Conservation (phyloP, 495 filamentous ascomycete species). For the Podospora pseudopauciseta region DNA sequence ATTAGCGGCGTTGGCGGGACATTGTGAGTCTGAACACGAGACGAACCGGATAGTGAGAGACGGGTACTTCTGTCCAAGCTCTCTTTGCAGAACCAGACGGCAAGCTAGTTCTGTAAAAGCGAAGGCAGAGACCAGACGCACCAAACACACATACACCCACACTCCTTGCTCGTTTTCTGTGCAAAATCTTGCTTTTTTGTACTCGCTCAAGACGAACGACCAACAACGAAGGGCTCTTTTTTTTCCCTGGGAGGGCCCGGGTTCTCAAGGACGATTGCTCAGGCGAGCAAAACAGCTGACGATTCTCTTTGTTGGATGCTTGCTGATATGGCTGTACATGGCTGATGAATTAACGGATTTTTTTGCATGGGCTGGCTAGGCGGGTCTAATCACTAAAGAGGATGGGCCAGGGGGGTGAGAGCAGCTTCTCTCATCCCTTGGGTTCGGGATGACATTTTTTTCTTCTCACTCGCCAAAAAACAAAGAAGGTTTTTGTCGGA, state of each 20-base stretch:
- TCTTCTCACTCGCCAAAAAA: background rate
- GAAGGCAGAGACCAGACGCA: background rate
- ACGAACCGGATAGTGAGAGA: background rate
- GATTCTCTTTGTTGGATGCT: conserved; percentile 26
- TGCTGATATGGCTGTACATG: conserved; percentile 38
- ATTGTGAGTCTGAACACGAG: background rate
- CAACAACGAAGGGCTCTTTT: background rate
- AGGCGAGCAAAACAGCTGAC: conserved; percentile 17
- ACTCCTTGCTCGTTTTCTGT: conserved; percentile 16
- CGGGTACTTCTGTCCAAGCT: background rate
- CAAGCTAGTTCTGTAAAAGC: background rate
- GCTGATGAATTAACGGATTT: conserved; percentile 30
- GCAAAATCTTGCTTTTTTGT: conserved; percentile 28
- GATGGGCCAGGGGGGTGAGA: background rate
- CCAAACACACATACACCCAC: conserved; percentile 1
- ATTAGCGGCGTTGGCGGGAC: background rate
- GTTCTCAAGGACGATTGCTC: conserved; percentile 27
- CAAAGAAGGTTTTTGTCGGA: conserved; percentile 5
- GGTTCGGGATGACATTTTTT: conserved; percentile 21
- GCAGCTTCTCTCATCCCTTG: conserved; percentile 1
- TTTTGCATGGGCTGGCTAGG: conserved; percentile 17
- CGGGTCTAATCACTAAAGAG: conserved; percentile 18
- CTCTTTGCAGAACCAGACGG: background rate
- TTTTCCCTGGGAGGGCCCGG: background rate
- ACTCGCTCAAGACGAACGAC: conserved; percentile 31